These are phyloP conservation scores for Leavenworthia alabamica DNA, from an alignment of 345 rosid species.

Conservation along the genomic window DNA sequence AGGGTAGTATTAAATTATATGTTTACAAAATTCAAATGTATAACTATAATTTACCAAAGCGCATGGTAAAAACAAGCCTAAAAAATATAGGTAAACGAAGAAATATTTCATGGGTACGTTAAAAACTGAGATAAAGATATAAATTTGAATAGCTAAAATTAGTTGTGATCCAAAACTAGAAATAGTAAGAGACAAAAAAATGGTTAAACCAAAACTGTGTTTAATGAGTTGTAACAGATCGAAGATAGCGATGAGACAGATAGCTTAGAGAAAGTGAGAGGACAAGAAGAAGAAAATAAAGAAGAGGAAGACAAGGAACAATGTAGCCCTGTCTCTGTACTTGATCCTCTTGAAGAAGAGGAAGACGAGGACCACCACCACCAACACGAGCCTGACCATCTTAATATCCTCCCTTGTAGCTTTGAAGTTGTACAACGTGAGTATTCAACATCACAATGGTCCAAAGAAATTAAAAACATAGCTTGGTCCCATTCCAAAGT, in stretches of 20 bases:
- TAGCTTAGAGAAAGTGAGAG: too few species aligned
- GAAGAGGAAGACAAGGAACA: too few species aligned
- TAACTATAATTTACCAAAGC: background rate
- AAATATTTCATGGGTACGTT: background rate
- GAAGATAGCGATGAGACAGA: too few species aligned
- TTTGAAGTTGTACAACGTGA: too few species aligned
- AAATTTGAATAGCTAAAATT: constrained; percentile 14
- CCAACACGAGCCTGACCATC: constrained; percentile 34
- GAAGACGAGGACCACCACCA: constrained; percentile 52
- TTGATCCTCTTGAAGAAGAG: constrained; percentile 46
- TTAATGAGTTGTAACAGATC: too few species aligned
- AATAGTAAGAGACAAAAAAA: too few species aligned
- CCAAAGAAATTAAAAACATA: background rate
- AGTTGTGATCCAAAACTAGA: too few species aligned
- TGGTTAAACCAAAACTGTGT: too few species aligned
- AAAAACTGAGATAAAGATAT: background rate
- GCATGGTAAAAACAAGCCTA: background rate
- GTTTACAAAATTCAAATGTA: constrained; percentile 5
- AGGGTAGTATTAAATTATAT: constrained; percentile 13
- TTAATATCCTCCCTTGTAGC: too few species aligned
- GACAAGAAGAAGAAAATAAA: too few species aligned
- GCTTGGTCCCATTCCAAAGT: background rate
- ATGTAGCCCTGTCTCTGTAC: too few species aligned
- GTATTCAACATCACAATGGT: constrained; percentile 28
- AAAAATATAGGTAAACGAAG: background rate